Evolutionary conservation across 2,329 filamentous ascomycete species (phyloP), one percentile per base, ranked within the genome.

Genomic region (Stromatinia cepivora): DNA sequence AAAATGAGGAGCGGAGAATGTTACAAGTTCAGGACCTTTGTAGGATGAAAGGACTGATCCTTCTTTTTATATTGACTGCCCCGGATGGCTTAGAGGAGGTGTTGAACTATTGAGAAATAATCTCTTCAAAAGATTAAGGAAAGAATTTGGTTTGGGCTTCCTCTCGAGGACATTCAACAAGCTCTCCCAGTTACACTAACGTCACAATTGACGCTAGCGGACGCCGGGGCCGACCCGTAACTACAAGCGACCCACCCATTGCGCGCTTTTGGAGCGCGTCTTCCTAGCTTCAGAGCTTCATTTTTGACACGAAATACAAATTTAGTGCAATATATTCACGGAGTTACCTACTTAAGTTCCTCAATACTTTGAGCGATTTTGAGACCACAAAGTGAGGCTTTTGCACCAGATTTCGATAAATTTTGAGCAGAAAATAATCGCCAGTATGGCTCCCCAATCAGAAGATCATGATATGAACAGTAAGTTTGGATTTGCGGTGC

Each of bases 391-490:
- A 39, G n/a, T n/a, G 7, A 15, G 25, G 13, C 17, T n/a, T 46
- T 48, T 42, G 20, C n/a, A 20, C 28, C 34, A 39, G 5, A 42
- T 22, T 22, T 36, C 58, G 10, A 64, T 39, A 31, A 10, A 34
- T 22, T 28, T 34, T 10, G 8, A 48, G 11, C 36, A 46, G 11
- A 22, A 34, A 48, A 48, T 9, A 42, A 63, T 34, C 28, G 69
- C 59, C 70, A 75, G 52, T 50, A 86, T 86, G 84, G 82, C 83
- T 50, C 83, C 83, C 58, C 81, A 81, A 54, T 81, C 74, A 70
- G 72, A 72, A 70, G 77, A 82, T 62, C 80, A 83, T 69, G 84
- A 85, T 70, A 81, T 83, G 71, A 85, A 86, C 66, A 79, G 84
- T 86, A 75, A 63, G 66, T 68, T 31, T 42, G 42, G 31, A 53